phyloP scores from a whole-genome alignment of 129 eudicot genomes.

The Tagetes erecta region DNA sequence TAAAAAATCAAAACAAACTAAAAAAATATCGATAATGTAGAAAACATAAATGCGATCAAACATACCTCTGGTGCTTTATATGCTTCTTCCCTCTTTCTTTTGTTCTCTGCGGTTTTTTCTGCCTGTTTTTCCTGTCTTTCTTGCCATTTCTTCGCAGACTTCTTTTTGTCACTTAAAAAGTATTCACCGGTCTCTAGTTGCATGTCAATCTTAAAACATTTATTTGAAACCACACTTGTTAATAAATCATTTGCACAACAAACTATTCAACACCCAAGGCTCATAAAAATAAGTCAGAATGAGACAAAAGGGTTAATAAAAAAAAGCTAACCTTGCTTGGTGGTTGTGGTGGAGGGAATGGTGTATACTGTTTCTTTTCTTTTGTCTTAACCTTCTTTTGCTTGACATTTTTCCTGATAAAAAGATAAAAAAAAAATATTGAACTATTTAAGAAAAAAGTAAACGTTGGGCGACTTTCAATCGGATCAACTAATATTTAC shows the following conservation, averaged over 20 bases:
- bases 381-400: conserved; percentile 77
- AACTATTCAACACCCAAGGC: neutral
- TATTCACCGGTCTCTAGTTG: conserved; percentile 90
- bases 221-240: neutral
- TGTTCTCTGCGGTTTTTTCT: too few species aligned
- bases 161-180: conserved; percentile 87
- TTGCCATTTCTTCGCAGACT: conserved; percentile 84
- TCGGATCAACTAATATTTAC: neutral
- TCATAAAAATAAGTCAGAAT: neutral
- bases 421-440: neutral
- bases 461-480: neutral
- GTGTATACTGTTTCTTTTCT: conserved; percentile 91
- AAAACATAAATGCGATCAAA: neutral
- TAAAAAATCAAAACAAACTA: too few species aligned
- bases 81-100: too few species aligned
- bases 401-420: conserved; percentile 45
- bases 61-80: too few species aligned
- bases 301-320: neutral
- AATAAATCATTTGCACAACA: neutral
- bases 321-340: conserved; percentile 76
- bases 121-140: too few species aligned
- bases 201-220: conserved; percentile 57
- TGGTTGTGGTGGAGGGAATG: conserved; percentile 92
- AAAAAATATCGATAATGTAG: neutral
- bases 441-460: neutral